These are phyloP conservation scores for Amphirosellinia nigrospora DNA, from an alignment of 495 filamentous ascomycete species.

Conservation along the genomic window DNA sequence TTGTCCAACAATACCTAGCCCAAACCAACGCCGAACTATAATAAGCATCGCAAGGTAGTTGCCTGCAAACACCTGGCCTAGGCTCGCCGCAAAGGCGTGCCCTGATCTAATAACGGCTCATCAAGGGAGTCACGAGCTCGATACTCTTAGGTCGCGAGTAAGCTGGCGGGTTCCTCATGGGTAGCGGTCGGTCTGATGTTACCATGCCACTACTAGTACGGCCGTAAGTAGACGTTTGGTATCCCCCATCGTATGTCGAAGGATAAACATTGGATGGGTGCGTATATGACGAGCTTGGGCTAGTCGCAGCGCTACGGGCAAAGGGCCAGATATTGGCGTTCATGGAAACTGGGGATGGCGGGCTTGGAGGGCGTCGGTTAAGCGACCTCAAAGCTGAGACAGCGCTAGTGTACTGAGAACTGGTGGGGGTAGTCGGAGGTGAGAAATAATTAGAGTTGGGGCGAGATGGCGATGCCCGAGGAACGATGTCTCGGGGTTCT, in stretches of 20 bases:
- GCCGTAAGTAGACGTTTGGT: constrained; percentile 41
- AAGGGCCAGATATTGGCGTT: constrained; percentile 52
- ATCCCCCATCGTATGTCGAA: constrained; percentile 54
- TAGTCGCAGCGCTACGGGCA: constrained; percentile 50
- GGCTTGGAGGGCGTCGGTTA: constrained; percentile 53
- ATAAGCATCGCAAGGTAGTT: neutral
- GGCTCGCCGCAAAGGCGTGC: neutral
- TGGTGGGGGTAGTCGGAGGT: constrained; percentile 49
- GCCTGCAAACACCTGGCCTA: neutral
- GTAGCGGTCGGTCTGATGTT: constrained; percentile 50
- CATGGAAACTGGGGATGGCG: constrained; percentile 48
- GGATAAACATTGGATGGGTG: constrained; percentile 46
- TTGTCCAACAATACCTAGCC: constrained; percentile 1
- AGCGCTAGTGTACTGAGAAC: constrained; percentile 45
- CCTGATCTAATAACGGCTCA: constrained; percentile 44
- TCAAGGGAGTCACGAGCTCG: constrained; percentile 57
- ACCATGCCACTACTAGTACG: constrained; percentile 34
- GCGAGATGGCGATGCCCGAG: constrained; percentile 57
- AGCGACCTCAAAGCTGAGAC: constrained; percentile 53
- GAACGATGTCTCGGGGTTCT: constrained; percentile 58
- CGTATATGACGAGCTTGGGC: constrained; percentile 54
- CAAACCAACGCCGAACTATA: neutral
- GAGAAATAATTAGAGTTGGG: constrained; percentile 48
- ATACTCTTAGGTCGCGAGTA: constrained; percentile 59
- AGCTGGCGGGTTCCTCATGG: constrained; percentile 47